These are phyloP conservation scores for Tetrapisispora nanseiensis DNA, from an alignment of 805 yeast species.

Conservation along the genomic window DNA sequence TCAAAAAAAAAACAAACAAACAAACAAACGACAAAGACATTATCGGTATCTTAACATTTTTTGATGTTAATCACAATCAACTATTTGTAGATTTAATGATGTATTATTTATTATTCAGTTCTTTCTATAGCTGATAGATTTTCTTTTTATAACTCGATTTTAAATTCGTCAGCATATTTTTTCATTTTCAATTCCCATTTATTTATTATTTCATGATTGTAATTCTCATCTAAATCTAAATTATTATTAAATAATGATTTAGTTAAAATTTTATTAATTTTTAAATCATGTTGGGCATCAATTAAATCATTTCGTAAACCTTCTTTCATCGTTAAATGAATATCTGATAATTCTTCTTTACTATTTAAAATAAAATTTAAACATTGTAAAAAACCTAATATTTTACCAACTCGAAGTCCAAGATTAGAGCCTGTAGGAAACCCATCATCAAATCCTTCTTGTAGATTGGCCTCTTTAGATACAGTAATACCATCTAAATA, in stretches of 20 bases:
- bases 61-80: no score
- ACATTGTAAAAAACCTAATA: conserved; percentile 45
- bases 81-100: no score
- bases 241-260: conserved; percentile 44
- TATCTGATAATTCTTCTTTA: conserved; percentile 5
- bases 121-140: no score
- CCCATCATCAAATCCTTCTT: conserved; percentile 72
- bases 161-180: background rate
- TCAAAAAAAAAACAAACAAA: no score
- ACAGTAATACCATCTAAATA: conserved; percentile 69
- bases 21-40: no score
- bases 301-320: conserved; percentile 20
- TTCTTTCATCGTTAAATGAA: no score
- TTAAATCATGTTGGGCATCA: conserved; percentile 43
- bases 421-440: conserved; percentile 65
- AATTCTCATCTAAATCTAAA: conserved; percentile 29
- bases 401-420: conserved; percentile 56
- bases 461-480: conserved; percentile 61
- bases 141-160: background rate
- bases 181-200: conserved; percentile 34
- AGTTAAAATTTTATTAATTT: conserved; percentile 48
- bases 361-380: conserved; percentile 9
- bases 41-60: no score
- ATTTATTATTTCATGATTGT: conserved; percentile 31
- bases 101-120: no score